Evolutionary conservation across 2,329 filamentous ascomycete species (phyloP), one percentile per base, ranked within the genome.

Genomic region (Xylariaceae sp.): DNA sequence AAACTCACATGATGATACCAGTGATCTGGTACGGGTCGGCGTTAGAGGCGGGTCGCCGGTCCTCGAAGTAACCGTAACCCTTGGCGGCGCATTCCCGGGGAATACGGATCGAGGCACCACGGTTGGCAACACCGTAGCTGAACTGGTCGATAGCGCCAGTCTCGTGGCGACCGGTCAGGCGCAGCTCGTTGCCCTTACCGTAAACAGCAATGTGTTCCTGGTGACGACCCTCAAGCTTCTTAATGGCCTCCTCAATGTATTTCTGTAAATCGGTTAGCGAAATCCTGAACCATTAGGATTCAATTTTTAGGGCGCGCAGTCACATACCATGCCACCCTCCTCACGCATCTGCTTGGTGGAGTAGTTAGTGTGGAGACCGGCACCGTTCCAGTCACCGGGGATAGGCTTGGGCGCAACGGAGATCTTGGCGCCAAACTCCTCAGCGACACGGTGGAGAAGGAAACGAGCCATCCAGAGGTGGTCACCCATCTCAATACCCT

Each of bases 351-450:
- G 86, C 76, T 88, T 85, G 71, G 90, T 93, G 51, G 90, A 96
- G 75, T 97, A 94, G 85, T 97, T 93, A 83, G 81, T 86, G 82
- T 90, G 88, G 56, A 91, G 86, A 62, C 73, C 72, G 62, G 91
- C 91, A 72, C 93, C 94, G 82, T 97, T 97, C 93, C 94, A 97
- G 81, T 95, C 88, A 72, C 93, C 93, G 60, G 87, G 86, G 67
- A 97, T 92, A 67, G 93, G 93, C 86, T 99, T 99, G 74, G 94
- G 94, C 73, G 92, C 85, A 75, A 97, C 88, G 45, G 93, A 95
- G 66, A 97, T 92, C 84, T 92, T 92, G 77, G 88, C 92, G 72
- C 93, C 94, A 72, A 97, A 97, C 73, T 97, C 93, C 77, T 99
- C 94, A 56, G 93, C 90, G 62, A 97, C 89, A 67, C 92, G 89